Evolutionary conservation across 129 eudicot genomes (phyloP).

Genomic region (Arctium minus): DNA sequence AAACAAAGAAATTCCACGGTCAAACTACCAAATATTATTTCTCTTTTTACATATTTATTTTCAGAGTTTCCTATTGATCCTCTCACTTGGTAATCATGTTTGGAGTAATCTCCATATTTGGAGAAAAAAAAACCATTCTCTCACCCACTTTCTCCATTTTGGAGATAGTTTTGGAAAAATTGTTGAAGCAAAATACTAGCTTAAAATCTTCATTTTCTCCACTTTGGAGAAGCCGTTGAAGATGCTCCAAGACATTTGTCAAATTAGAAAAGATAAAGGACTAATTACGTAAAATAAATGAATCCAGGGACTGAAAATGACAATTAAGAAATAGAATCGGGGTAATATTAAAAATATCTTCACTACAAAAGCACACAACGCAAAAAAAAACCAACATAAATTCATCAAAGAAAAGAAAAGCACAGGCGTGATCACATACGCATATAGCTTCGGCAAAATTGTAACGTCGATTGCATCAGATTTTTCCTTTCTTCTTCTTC

Average conservation of each 20-base stretch:
- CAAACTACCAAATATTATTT: no score
- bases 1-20: no score
- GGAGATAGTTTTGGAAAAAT: no score
- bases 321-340: neutral
- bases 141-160: no score
- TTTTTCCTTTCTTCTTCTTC: neutral
- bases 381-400: neutral
- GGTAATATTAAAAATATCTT: neutral
- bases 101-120: no score
- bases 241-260: neutral
- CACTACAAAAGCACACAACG: neutral
- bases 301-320: neutral
- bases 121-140: no score
- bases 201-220: no score
- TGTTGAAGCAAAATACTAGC: no score
- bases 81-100: no score
- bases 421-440: constrained; percentile 14
- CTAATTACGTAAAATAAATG: neutral
- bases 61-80: no score
- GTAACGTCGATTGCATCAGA: constrained; percentile 16
- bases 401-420: neutral
- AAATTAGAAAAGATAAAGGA: neutral
- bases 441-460: constrained; percentile 14
- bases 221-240: no score
- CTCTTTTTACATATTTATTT: no score